Base-by-base conservation (phyloP, 805 yeast genomes). In the Zygotorulaspora sp. region DNA sequence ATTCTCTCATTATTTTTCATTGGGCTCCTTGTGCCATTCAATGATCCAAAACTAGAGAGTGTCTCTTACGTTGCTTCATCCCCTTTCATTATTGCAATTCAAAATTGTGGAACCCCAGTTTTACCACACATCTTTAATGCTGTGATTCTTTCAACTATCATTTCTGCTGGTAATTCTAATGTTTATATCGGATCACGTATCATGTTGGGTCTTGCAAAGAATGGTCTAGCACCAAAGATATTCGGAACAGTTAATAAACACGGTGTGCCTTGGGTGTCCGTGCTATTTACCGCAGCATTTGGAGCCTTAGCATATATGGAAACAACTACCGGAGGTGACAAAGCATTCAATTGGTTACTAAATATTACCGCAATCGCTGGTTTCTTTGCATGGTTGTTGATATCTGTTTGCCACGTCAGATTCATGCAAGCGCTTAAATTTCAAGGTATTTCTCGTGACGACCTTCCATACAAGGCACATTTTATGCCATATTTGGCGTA, bases 141-240 rank as follows among this genome's bases (percentile, higher is more conserved):
- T 12, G 80, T 82, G 36, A 76, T 83, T 44, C 57, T 83, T 32
- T 48, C 72, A 15, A 78, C 89, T 12, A 74, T 82, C 40, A 70
- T 80, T 33, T 81, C 89, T n/a, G 88, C 90, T 18, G 90, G 80
- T 57, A 83, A 83, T 65, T 80, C 88, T 10, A 79, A 80, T 55
- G 70, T 82, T 20, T 81, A 82, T 61, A 76, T 79, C 48, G 81
- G 86, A 28, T 80, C 88, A 3, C 68, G 92, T 63, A 68, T 79
- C 29, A 57, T 83, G 35, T 80, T 71, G 53, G 76, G 80, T n/a
- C 66, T 83, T 56, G 78, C 84, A n/a, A 68, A 70, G 47, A 70
- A 72, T 35, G 68, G 69, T 6, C 65, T 72, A 35, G 84, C 84
- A 2, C 85, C 85, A 22, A 67, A 61, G 42, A 48, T 71, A 37